phyloP scores from a whole-genome alignment of 208 protist species.

The Acanthamoeba royreba region DNA sequence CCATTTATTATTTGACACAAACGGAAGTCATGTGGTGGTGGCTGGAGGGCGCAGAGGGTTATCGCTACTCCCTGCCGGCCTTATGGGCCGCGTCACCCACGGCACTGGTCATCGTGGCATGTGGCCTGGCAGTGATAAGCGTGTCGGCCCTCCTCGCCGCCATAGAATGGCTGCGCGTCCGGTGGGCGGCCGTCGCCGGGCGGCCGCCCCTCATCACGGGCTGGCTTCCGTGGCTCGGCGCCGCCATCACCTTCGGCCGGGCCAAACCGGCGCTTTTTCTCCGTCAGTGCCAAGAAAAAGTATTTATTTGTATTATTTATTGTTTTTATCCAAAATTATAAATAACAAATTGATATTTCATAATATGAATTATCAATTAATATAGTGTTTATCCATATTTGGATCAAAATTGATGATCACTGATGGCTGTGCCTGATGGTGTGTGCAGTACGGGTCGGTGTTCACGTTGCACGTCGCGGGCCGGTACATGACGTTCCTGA shows the following conservation, averaged over 20 bases:
- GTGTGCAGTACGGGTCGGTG: background rate
- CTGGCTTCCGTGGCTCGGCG: background rate
- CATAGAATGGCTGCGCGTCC: background rate
- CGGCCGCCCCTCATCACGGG: conserved; percentile 3
- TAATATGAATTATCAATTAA: background rate
- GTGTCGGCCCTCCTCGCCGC: background rate
- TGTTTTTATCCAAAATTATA: background rate
- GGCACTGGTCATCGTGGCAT: background rate
- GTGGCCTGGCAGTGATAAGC: background rate
- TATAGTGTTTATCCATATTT: background rate
- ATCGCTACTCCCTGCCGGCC: background rate
- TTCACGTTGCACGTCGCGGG: conserved; percentile 8
- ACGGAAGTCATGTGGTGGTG: background rate
- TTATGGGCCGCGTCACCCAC: background rate
- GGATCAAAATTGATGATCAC: no score
- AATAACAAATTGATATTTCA: background rate
- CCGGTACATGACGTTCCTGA: conserved; percentile 15
- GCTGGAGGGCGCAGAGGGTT: no score
- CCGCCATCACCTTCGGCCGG: background rate
- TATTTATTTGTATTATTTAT: background rate
- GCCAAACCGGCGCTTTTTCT: conserved; percentile 12
- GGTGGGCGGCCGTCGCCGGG: background rate
- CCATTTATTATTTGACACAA: background rate
- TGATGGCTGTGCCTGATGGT: no score
- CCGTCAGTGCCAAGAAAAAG: background rate